Evolutionary conservation across 1,139 yeast species (phyloP).

Genomic region (Hansenula lynferdii): DNA sequence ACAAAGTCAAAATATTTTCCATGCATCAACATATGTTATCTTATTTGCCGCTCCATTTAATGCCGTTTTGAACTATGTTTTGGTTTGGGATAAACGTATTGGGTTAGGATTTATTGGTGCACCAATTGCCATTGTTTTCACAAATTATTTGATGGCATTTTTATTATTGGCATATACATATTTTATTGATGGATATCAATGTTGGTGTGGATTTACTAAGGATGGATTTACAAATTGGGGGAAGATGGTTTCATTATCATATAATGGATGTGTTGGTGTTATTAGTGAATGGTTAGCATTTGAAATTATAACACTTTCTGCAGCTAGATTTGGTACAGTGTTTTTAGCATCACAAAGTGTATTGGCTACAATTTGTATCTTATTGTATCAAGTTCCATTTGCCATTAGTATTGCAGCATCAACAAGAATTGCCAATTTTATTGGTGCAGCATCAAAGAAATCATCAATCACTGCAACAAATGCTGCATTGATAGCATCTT

Average conservation of each 20-base stretch:
- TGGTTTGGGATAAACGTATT: slow-evolving; percentile 55
- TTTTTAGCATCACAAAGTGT: slow-evolving; percentile 72
- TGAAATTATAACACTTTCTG: slow-evolving; percentile 56
- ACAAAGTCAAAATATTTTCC: slow-evolving; percentile 76
- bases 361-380: slow-evolving; percentile 62
- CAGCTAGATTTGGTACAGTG: slow-evolving; percentile 60
- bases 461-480: slow-evolving; percentile 39
- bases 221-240: slow-evolving; percentile 47
- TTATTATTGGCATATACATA: slow-evolving; percentile 41
- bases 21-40: slow-evolving; percentile 70
- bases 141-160: slow-evolving; percentile 64
- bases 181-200: slow-evolving; percentile 47
- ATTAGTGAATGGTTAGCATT: slow-evolving; percentile 70
- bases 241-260: slow-evolving; percentile 45
- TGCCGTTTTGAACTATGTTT: slow-evolving; percentile 52
- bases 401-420: slow-evolving; percentile 72
- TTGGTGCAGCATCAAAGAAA: slow-evolving; percentile 61
- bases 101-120: slow-evolving; percentile 75
- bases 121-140: slow-evolving; percentile 66
- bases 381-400: slow-evolving; percentile 70
- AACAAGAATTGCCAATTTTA: slow-evolving; percentile 72
- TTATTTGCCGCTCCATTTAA: slow-evolving; percentile 69
- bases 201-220: slow-evolving; percentile 47
- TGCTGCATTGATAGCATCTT: slow-evolving; percentile 38
- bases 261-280: slow-evolving; percentile 62